Evolutionary conservation across 208 protist genomes (phyloP).

Genomic region (Sergeia podlipaevii): DNA sequence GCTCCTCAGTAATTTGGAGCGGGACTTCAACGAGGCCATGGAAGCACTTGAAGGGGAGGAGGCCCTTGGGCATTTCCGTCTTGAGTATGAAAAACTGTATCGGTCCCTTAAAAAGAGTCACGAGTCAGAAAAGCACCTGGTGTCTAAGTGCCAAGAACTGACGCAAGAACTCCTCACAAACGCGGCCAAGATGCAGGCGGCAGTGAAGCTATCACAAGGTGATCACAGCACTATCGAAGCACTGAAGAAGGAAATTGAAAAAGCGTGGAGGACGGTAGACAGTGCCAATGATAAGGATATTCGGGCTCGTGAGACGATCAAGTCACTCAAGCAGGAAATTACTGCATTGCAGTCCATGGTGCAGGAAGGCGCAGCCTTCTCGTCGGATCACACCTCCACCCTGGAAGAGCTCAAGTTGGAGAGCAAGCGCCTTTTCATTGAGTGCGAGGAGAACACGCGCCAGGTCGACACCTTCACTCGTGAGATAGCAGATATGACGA

Average conservation of each 20-base stretch:
- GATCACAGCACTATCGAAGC: conserved; percentile 97
- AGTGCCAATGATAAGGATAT: conserved; percentile 96
- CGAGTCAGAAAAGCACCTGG: conserved; percentile 96
- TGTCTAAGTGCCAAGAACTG: conserved; percentile 94
- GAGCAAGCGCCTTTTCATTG: conserved; percentile 93
- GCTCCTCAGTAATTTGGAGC: conserved; percentile 88
- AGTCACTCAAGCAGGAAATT: conserved; percentile 95
- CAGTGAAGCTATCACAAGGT: conserved; percentile 95
- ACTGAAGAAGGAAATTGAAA: conserved; percentile 97
- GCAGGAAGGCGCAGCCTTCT: conserved; percentile 90
- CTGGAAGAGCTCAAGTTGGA: conserved; percentile 94
- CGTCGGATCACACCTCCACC: conserved; percentile 90
- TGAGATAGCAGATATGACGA: conserved; percentile 58
- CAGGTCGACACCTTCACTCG: conserved; percentile 80
- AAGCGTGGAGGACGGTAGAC: conserved; percentile 98
- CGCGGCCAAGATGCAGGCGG: conserved; percentile 96
- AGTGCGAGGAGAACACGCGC: conserved; percentile 90
- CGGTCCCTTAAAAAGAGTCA: conserved; percentile 95
- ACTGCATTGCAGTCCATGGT: conserved; percentile 90
- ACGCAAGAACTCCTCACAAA: conserved; percentile 97
- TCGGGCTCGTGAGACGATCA: conserved; percentile 94
- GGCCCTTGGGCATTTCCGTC: conserved; percentile 92
- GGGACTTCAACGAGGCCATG: conserved; percentile 95
- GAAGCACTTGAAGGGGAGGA: conserved; percentile 92
- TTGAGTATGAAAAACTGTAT: conserved; percentile 98